Evolutionary conservation across 495 filamentous ascomycete genomes (phyloP), one percentile per base, ranked within the genome.

Genomic region (Penicillium soppii): DNA sequence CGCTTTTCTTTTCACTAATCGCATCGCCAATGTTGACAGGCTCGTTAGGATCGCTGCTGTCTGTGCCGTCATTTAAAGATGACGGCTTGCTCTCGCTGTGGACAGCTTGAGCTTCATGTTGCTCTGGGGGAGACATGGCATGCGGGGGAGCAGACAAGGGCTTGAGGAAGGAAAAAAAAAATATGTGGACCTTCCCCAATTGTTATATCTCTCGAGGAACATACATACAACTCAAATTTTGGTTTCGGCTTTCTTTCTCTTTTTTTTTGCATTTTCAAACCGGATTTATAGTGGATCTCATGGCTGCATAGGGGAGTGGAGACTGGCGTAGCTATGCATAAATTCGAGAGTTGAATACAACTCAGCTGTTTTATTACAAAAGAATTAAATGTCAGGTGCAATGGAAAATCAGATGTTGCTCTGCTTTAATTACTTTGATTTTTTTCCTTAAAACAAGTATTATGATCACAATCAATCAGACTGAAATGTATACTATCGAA

Each of bases 201-300:
- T 49, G 19, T 49, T 49, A 41, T 49, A 49, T 41, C 19, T 30
- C 25, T 21, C 7, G 6, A 22, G 22, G 36, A 29, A 29, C 32
- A 9, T 32, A 26, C 44, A 37, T 16, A 35, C 13, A n/a, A n/a
- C 37, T 40, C 37, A 9, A 40, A 40, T 19, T 40, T 40, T 40
- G 37, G 19, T 17, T 22, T 22, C 37, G 37, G 37, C 22, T 12
- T 21, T 48, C 15, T 40, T 15, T 32, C 9, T 26, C 15, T 17
- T 40, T 7, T 35, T 19, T 16, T 8, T 30, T 17, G 16, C n/a
- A 20, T 13, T 13, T 36, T 32, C 25, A 49, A 49, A 49, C 47
- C 47, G 36, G 47, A 49, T 49, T 49, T 41, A 40, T 21, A 29
- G 47, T 49, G 47, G 47, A 49, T 49, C 47, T 26, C 6, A n/a